Base-by-base conservation (phyloP, 352 stramenopile species). In the Phytophthora macrochlamydospora region DNA sequence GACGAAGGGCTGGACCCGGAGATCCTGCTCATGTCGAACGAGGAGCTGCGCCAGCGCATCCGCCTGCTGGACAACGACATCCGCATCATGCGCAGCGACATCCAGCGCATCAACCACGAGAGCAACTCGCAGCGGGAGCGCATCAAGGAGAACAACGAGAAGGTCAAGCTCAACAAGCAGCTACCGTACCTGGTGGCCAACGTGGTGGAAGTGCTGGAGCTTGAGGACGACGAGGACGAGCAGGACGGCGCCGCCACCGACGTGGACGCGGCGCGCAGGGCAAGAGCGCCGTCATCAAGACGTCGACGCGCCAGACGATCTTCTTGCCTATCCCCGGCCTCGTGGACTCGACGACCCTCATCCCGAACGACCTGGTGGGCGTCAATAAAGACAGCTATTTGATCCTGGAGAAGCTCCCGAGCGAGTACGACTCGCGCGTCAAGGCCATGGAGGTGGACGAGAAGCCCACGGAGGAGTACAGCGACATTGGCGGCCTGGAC, bases 351-450 rank as follows among this genome's bases (percentile, higher is more conserved):
- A 77, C 98, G 5, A 90, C 98, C 63, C 80, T 99, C 28, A 94
- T 94, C 60, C 97, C 98, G 0, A 98, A 97, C 54, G 98, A 99
- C 68, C 76, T 99, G 8, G 96, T 99, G 2, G 98, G 97, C 40
- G 98, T 97, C 12, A 99, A 99, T 82, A 99, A 99, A 79, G 98
- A 99, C 78, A 98, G 91, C 29, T 99, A 99, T 65, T 82, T 99
- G 13, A 98, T 99, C 66, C 66, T 99, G 29, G 97, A 99, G 80
- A 99, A 99, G 83, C 83, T 99, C 4, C 98, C 98, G 0, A 93
- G 93, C 18, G 98, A 99, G 85, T 99, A 99, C 76, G 98, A 99
- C 77, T 98, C 92, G 45, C 82, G 98, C 37, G 97, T 99, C 11
- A 99, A 99, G 81, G 96, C 97, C 7, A 99, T 99, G 96, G 96